Conservation (phyloP, 352 stramenopile species). For the Phytophthora rubi region DNA sequence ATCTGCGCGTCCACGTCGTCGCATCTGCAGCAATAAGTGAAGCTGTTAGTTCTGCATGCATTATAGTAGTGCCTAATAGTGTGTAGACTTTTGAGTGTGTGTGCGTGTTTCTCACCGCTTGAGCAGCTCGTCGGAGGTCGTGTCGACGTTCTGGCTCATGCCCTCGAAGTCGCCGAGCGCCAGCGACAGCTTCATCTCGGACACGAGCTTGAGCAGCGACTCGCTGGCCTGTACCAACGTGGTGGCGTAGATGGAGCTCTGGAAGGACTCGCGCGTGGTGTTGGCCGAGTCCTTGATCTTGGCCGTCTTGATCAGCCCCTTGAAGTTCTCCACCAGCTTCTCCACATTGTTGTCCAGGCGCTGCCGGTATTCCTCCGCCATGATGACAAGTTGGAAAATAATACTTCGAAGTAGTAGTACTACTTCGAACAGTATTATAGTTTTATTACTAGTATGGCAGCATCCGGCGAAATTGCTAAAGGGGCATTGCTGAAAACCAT, state of each 20-base stretch:
- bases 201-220: conserved; percentile 80
- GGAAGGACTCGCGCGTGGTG: conserved; percentile 78
- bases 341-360: conserved; percentile 88
- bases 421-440: too few species aligned
- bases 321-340: conserved; percentile 90
- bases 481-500: too few species aligned
- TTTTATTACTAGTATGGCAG: too few species aligned
- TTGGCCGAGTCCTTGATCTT: conserved; percentile 87
- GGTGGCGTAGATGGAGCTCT: conserved; percentile 86
- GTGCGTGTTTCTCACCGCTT: conserved; percentile 47
- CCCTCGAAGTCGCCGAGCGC: conserved; percentile 84
- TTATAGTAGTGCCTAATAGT: background rate
- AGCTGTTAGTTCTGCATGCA: background rate
- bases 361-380: conserved; percentile 88
- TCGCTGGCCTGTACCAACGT: conserved; percentile 83
- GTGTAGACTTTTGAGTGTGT: background rate
- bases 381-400: conserved; percentile 17
- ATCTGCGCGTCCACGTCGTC: conserved; percentile 85
- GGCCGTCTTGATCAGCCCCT: conserved; percentile 79
- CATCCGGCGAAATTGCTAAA: too few species aligned
- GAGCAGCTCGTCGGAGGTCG: conserved; percentile 68
- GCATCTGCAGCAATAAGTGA: conserved; percentile 43
- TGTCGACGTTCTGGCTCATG: conserved; percentile 87
- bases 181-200: conserved; percentile 84
- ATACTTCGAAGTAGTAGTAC: too few species aligned